Percentiles rank a stretch among this genome's conserved stretches.
Evolutionary conservation across 345 rosid species (phyloP).

Genomic region (Boechera divaricarpa): DNA sequence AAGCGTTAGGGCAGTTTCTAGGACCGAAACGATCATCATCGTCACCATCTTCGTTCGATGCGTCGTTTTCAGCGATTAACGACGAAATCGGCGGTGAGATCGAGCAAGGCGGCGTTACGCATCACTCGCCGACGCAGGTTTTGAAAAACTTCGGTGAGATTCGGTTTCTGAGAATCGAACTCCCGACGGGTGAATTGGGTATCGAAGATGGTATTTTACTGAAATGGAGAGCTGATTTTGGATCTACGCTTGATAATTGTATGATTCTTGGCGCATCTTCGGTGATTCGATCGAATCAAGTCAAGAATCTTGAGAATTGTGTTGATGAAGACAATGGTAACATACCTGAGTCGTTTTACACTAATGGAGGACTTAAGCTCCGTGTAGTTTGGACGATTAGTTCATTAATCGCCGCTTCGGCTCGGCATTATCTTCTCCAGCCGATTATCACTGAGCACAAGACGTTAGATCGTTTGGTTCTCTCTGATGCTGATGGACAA

Average conservation of each 20-base stretch:
- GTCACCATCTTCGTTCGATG: neutral
- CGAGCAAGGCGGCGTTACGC: conserved; percentile 82
- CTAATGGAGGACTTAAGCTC: conserved; percentile 89
- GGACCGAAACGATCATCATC: conserved; percentile 55
- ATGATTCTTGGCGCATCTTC: conserved; percentile 92
- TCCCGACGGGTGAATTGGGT: conserved; percentile 89
- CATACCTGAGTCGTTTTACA: conserved; percentile 95
- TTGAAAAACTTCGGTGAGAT: conserved; percentile 81
- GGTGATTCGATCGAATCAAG: conserved; percentile 31
- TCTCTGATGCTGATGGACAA: conserved; percentile 68
- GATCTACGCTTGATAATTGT: conserved; percentile 90
- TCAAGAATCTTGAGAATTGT: conserved; percentile 41
- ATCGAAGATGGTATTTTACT: conserved; percentile 78
- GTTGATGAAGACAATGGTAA: conserved; percentile 73
- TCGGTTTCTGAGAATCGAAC: conserved; percentile 77
- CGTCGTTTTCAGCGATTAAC: conserved; percentile 46
- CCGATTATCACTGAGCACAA: conserved; percentile 89
- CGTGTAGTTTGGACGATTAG: conserved; percentile 97
- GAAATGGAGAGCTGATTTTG: conserved; percentile 96
- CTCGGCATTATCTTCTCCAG: conserved; percentile 88
- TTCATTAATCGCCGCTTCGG: conserved; percentile 91
- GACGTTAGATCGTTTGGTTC: conserved; percentile 78
- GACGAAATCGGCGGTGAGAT: conserved; percentile 55
- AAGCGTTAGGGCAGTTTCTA: conserved; percentile 64
- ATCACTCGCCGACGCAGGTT: conserved; percentile 94